Percentiles rank a stretch among this genome's conserved stretches.
Evolutionary conservation across 1,139 yeast species (phyloP).

Genomic region (Starmera stellimalicola): DNA sequence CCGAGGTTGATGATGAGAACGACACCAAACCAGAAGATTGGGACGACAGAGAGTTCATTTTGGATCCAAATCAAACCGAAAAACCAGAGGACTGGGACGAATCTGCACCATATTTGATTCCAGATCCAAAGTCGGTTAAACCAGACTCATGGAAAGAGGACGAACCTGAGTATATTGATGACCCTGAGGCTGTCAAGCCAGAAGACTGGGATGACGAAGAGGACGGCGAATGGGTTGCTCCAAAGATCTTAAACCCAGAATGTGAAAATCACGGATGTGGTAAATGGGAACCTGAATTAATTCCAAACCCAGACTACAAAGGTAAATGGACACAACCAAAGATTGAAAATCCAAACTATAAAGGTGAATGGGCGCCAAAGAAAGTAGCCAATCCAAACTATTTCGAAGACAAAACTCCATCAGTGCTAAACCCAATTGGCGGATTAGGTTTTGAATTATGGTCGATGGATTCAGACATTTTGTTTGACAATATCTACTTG

Average conservation of each 20-base stretch:
- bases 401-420: slow-evolving; percentile 49
- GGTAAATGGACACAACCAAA: slow-evolving; percentile 73
- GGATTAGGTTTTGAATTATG: slow-evolving; percentile 86
- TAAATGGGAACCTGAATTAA: slow-evolving; percentile 51
- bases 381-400: slow-evolving; percentile 60
- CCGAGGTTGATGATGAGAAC: slow-evolving; percentile 47
- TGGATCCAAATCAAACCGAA: slow-evolving; percentile 50
- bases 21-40: slow-evolving; percentile 70
- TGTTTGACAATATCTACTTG: slow-evolving; percentile 77
- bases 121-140: slow-evolving; percentile 55
- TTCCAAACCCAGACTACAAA: slow-evolving; percentile 59
- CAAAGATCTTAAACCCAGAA: slow-evolving; percentile 59
- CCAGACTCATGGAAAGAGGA: slow-evolving; percentile 80
- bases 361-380: slow-evolving; percentile 74
- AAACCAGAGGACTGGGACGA: slow-evolving; percentile 86
- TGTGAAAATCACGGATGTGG: slow-evolving; percentile 76
- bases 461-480: slow-evolving; percentile 69
- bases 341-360: slow-evolving; percentile 63
- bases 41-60: slow-evolving; percentile 60
- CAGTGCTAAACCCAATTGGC: slow-evolving; percentile 59
- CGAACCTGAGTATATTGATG: slow-evolving; percentile 45
- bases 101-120: slow-evolving; percentile 45
- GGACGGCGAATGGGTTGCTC: slow-evolving; percentile 78
- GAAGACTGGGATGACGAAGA: slow-evolving; percentile 81
- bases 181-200: slow-evolving; percentile 59